phyloP scores from a whole-genome alignment of 1,139 yeast genomes.

The Pichia sp. region DNA sequence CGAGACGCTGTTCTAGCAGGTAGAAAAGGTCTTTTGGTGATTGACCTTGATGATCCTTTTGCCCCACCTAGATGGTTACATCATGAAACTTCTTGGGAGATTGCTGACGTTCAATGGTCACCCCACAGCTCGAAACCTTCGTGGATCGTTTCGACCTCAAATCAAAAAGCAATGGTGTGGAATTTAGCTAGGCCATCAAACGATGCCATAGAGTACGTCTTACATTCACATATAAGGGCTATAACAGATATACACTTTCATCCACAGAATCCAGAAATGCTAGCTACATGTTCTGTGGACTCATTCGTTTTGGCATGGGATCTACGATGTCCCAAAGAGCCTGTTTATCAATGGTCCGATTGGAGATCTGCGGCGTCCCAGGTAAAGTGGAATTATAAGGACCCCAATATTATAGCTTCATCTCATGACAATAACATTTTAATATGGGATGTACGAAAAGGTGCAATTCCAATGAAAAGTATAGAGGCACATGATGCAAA shows the following conservation, averaged over 20 bases:
- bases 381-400: conserved; percentile 84
- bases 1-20: conserved; percentile 93
- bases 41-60: conserved; percentile 94
- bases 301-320: conserved; percentile 90
- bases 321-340: conserved; percentile 68
- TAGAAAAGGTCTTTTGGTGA: conserved; percentile 76
- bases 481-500: conserved; percentile 75
- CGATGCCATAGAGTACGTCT: conserved; percentile 76
- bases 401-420: conserved; percentile 75
- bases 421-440: conserved; percentile 77
- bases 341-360: conserved; percentile 78
- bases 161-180: conserved; percentile 95
- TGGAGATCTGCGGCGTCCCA: conserved; percentile 95
- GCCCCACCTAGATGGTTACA: conserved; percentile 92
- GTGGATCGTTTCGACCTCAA: conserved; percentile 92
- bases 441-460: conserved; percentile 85
- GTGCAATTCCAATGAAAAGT: conserved; percentile 66
- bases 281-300: conserved; percentile 92
- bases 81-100: conserved; percentile 95
- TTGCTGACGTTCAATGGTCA: conserved; percentile 98
- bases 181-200: conserved; percentile 73
- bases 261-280: conserved; percentile 78
- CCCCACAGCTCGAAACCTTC: conserved; percentile 79
- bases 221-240: conserved; percentile 89
- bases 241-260: conserved; percentile 94